Evolutionary conservation across 805 yeast species (phyloP).

Genomic region (Ogataea allantospora): DNA sequence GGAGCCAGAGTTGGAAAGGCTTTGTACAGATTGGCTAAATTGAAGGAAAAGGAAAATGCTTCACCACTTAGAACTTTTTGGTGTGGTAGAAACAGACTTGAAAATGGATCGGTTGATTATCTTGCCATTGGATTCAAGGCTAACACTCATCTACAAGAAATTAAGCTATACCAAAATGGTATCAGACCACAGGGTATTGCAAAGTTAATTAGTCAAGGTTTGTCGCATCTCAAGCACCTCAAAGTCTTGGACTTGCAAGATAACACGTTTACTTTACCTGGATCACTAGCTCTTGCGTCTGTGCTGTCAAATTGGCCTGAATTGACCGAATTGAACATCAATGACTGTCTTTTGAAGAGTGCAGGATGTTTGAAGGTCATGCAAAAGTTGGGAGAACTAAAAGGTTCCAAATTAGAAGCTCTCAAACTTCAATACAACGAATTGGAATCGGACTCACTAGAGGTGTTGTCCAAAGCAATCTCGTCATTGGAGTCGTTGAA

Average conservation of each 20-base stretch:
- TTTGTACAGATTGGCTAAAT: conserved; percentile 68
- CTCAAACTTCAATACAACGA: conserved; percentile 88
- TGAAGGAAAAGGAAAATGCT: conserved; percentile 35
- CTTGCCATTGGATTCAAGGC: conserved; percentile 82
- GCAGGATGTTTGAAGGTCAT: conserved; percentile 65
- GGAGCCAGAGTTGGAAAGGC: conserved; percentile 93
- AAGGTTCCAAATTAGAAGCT: conserved; percentile 44
- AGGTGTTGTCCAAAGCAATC: conserved; percentile 54
- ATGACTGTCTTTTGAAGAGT: conserved; percentile 83
- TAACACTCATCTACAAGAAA: conserved; percentile 62
- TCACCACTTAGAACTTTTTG: conserved; percentile 74
- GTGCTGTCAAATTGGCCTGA: conserved; percentile 61
- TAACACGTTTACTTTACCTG: conserved; percentile 79
- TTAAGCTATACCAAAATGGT: conserved; percentile 89
- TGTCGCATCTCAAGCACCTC: conserved; percentile 57
- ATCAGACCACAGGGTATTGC: conserved; percentile 92
- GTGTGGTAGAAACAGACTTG: conserved; percentile 96
- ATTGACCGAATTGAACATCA: conserved; percentile 76
- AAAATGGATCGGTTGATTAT: conserved; percentile 87
- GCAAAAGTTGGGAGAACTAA: conserved; percentile 41
- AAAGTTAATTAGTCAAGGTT: conserved; percentile 69
- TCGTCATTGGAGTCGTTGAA: conserved; percentile 56
- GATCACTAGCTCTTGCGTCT: conserved; percentile 63
- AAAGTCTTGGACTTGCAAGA: conserved; percentile 85
- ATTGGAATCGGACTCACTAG: conserved; percentile 64